phyloP scores from a whole-genome alignment of 2,329 filamentous ascomycete genomes.

The Septoria petroselini region DNA sequence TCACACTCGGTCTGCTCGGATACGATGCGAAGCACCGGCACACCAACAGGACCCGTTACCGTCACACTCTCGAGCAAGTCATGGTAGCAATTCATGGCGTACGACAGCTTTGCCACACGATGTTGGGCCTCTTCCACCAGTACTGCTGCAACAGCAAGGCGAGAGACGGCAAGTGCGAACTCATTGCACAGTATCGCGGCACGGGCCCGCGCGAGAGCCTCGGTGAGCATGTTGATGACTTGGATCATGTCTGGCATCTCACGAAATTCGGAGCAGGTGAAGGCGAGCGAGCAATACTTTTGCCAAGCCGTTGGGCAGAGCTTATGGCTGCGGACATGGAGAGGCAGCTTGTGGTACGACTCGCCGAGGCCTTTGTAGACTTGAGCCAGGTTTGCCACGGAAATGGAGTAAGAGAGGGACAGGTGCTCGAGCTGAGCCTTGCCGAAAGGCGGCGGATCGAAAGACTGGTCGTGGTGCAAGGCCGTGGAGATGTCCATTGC shows the following conservation, averaged over 20 bases:
- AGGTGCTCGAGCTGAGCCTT: slow-evolving; percentile 9
- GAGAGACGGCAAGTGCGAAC: slow-evolving; percentile 3
- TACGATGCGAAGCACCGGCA: neutral
- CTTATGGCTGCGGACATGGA: slow-evolving; percentile 7
- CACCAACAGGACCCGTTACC: neutral
- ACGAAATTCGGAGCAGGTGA: slow-evolving; percentile 14
- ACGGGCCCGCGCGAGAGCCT: slow-evolving; percentile 11
- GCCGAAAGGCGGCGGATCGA: slow-evolving; percentile 9
- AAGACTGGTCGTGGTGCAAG: slow-evolving; percentile 4
- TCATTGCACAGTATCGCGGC: slow-evolving; percentile 15
- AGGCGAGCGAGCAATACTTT: slow-evolving; percentile 10
- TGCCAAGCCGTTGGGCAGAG: slow-evolving; percentile 2
- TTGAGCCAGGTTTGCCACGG: slow-evolving; percentile 4
- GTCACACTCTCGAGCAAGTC: neutral
- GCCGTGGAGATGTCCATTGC: slow-evolving; percentile 7
- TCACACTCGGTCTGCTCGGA: neutral
- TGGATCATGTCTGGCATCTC: slow-evolving; percentile 19
- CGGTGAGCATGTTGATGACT: slow-evolving; percentile 12
- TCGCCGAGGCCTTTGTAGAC: slow-evolving; percentile 15
- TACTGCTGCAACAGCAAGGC: slow-evolving; percentile 1
- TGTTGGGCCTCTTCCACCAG: slow-evolving; percentile 5
- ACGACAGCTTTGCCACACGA: neutral
- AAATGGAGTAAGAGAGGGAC: slow-evolving; percentile 3
- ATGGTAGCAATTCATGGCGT: slow-evolving; percentile 2
- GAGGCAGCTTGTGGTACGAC: slow-evolving; percentile 17